These are phyloP conservation scores for Conoideocrella luteorostrata DNA, from an alignment of 2,329 filamentous ascomycete genomes.

Conservation along the genomic window DNA sequence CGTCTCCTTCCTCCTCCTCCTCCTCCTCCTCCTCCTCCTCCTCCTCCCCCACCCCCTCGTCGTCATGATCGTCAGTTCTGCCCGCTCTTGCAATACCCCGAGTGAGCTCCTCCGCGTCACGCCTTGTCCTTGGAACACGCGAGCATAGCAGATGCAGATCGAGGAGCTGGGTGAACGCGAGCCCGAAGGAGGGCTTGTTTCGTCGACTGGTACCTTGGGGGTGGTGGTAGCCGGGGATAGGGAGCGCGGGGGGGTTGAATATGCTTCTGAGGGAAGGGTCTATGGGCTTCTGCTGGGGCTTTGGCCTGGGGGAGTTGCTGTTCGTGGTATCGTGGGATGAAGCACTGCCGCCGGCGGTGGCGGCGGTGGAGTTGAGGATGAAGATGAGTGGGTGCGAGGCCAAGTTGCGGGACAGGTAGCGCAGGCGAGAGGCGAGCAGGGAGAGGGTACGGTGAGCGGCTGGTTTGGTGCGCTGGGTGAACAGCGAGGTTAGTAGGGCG, in stretches of 20 bases:
- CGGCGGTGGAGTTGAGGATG: conserved; percentile 46
- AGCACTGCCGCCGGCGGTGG: conserved; percentile 9
- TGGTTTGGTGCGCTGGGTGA: conserved; percentile 39
- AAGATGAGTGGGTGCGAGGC: conserved; percentile 41
- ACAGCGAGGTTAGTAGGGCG: conserved; percentile 43
- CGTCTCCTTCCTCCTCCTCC: background rate
- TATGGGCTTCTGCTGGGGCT: conserved; percentile 11
- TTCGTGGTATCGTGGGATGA: no score
- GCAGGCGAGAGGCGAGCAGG: conserved; percentile 40
- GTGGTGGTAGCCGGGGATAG: conserved; percentile 13
- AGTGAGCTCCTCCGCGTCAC: conserved; percentile 30
- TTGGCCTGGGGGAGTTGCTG: no score
- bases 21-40: background rate
- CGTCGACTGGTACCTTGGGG: conserved; percentile 17
- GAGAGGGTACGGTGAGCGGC: conserved; percentile 43
- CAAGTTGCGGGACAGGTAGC: conserved; percentile 35
- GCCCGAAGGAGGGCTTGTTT: conserved; percentile 47
- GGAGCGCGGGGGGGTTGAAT: conserved; percentile 32
- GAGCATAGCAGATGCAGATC: conserved; percentile 49
- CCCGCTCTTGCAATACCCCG: no score
- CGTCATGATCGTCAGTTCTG: no score
- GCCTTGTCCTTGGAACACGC: conserved; percentile 31
- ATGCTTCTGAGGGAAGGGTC: conserved; percentile 45
- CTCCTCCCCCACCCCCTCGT: background rate
- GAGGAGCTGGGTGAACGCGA: conserved; percentile 47